Conservation (phyloP, 1,284 basidiomycete species). For the Ceratobasidium sp. region DNA sequence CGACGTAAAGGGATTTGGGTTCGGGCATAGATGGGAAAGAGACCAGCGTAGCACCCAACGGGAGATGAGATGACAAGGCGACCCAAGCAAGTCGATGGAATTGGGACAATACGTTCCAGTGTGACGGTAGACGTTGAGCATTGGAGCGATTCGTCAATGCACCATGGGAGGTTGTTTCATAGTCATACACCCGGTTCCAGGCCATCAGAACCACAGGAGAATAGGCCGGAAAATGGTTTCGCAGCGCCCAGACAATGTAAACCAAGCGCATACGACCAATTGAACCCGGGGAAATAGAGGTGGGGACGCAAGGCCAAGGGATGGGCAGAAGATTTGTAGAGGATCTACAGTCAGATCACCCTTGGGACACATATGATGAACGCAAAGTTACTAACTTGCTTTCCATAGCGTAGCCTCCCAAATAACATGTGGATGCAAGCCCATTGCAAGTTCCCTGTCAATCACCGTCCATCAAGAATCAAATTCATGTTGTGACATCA, state of each 20-base stretch:
- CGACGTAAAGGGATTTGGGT: background rate
- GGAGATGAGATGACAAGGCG: background rate
- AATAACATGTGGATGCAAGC: slow-evolving; percentile 56
- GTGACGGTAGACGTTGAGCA: background rate
- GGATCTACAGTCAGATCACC: too few relatives aligned
- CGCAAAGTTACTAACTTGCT: slow-evolving; percentile 40
- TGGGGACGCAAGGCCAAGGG: too few relatives aligned
- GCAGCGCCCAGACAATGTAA: too few relatives aligned
- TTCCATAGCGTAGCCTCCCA: slow-evolving; percentile 56
- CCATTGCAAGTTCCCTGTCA: slow-evolving; percentile 78
- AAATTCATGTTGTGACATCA: slow-evolving; percentile 1
- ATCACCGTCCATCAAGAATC: slow-evolving; percentile 16
- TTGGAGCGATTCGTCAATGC: slow-evolving; percentile 14
- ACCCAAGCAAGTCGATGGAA: background rate
- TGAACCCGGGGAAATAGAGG: too few relatives aligned
- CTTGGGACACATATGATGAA: background rate
- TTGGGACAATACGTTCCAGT: background rate
- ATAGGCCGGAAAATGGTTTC: too few relatives aligned
- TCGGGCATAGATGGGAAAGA: background rate
- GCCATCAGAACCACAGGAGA: background rate
- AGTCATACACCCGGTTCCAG: slow-evolving; percentile 6
- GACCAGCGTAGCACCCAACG: background rate
- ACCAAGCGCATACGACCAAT: too few relatives aligned
- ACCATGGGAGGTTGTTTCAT: slow-evolving; percentile 22
- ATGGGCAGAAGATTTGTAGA: background rate